Evolutionary conservation across 2,329 filamentous ascomycete species (phyloP).

Genomic region (Stagonosporopsis vannaccii): DNA sequence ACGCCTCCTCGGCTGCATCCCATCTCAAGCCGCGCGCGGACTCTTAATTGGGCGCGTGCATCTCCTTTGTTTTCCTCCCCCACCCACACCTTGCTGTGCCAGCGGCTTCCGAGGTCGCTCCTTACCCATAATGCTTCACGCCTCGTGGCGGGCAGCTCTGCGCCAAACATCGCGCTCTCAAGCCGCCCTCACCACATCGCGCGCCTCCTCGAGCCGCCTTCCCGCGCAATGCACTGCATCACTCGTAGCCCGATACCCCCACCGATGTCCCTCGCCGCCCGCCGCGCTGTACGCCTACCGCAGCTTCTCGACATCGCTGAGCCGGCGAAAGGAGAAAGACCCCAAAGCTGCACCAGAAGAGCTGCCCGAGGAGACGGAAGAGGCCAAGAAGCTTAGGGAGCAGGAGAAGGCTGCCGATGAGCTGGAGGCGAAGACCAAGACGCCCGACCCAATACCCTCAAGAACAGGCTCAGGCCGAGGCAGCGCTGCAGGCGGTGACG

Average conservation of each 20-base stretch:
- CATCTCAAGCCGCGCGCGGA: conserved; percentile 6
- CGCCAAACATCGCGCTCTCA: conserved; percentile 57
- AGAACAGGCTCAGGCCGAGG: conserved; percentile 65
- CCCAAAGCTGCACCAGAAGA: conserved; percentile 56
- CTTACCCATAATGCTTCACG: conserved; percentile 62
- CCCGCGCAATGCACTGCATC: conserved; percentile 43
- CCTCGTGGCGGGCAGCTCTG: conserved; percentile 70
- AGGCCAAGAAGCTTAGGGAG: conserved; percentile 51
- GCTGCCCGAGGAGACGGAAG: conserved; percentile 50
- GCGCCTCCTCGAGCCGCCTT: conserved; percentile 34
- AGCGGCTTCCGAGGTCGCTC: conserved; percentile 21
- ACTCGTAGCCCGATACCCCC: conserved; percentile 31
- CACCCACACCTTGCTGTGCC: neutral
- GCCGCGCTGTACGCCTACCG: conserved; percentile 44
- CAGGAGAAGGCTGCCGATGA: conserved; percentile 52
- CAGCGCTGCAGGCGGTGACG: conserved; percentile 64
- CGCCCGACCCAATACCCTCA: conserved; percentile 59
- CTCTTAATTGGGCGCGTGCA: conserved; percentile 17
- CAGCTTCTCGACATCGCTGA: conserved; percentile 51
- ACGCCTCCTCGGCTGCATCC: conserved; percentile 19
- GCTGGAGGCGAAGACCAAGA: conserved; percentile 55
- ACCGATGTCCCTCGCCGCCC: conserved; percentile 39
- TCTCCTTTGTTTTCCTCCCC: neutral
- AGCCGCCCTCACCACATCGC: conserved; percentile 41
- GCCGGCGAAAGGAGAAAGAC: conserved; percentile 64